Evolutionary conservation across 768 basidiomycete genomes (phyloP).

Genomic region (Auricularia cornea): DNA sequence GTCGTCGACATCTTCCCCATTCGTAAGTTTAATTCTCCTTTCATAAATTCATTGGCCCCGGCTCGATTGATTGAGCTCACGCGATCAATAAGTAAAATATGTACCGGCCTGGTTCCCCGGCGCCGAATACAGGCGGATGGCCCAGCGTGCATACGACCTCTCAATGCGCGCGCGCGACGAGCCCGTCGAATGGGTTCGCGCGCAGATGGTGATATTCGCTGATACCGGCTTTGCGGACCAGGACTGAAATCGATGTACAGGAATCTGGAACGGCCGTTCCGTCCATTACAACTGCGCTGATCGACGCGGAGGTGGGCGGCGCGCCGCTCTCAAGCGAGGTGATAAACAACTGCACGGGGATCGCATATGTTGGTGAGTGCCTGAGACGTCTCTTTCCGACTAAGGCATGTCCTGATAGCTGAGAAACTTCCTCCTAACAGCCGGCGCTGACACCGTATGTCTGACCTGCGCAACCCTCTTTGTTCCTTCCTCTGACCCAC

Average conservation of each 20-base stretch:
- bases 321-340: slow-evolving; percentile 27
- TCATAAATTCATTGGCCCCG: no score
- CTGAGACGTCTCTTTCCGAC: slow-evolving; percentile 33
- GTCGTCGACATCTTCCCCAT: slow-evolving; percentile 7
- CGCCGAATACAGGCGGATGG: slow-evolving; percentile 8
- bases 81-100: slow-evolving; percentile 2
- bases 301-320: slow-evolving; percentile 6
- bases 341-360: slow-evolving; percentile 43
- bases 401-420: slow-evolving; percentile 13
- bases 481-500: not conserved
- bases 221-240: no score
- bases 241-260: no score
- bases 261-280: no score
- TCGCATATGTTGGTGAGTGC: slow-evolving; percentile 16
- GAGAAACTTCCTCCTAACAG: slow-evolving; percentile 1
- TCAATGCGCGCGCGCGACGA: slow-evolving; percentile 32
- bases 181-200: slow-evolving; percentile 34
- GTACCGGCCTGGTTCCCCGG: slow-evolving; percentile 15
- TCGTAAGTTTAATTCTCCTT: slow-evolving; percentile 1
- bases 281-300: slow-evolving; percentile 11
- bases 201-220: no score
- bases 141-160: slow-evolving; percentile 2
- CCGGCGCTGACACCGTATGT: slow-evolving; percentile 25
- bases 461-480: slow-evolving; percentile 7
- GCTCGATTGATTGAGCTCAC: no score